Evolutionary conservation across 306 rosid genomes (phyloP), one percentile per base, ranked within the genome.

Genomic region (Canavalia gladiata): DNA sequence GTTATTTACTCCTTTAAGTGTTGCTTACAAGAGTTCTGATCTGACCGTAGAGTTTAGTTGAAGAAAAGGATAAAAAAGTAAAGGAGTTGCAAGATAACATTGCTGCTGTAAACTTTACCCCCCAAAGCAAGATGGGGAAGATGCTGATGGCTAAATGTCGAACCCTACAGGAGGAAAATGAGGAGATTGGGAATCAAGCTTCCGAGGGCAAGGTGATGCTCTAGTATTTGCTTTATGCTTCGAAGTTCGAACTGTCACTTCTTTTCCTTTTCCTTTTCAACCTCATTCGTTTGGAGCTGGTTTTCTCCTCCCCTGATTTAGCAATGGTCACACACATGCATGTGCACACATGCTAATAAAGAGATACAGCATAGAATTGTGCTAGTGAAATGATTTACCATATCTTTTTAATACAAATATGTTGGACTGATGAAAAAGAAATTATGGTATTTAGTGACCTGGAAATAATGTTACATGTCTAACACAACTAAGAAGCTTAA

Each of bases 61-160:
- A 90, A 86, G 97, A 92, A 79, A 92, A 91, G 86, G 99, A 92
- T 83, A 92, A 90, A 85, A 89, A 88, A 63, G 85, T 91, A 65
- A 95, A 91, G 86, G 97, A 95, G 91, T 87, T 91, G 90, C 92
- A 90, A 74, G 99, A 95, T 74, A 89, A 93, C 77, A 87, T 89
- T 68, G 90, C 97, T 54, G 99, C 99, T 6, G 90, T 89, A 78
- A 90, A 85, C 66, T 95, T 95, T 75, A 95, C 97, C 54, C 91
- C 97, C n/a, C 89, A 90, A 75, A 95, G 97, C 92, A 95, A 91
- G 88, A 92, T 91, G 97, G 98, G 98, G 76, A 95, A 87, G 86
- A 86, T 91, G 91, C 86, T 95, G 78, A 92, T 95, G 97, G 97
- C 97, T 80, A 95, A 95, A 87, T 92, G 99, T 76, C 90, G 88